These are phyloP conservation scores for Combretum micranthum DNA, from an alignment of 345 rosid genomes.

Conservation along the genomic window DNA sequence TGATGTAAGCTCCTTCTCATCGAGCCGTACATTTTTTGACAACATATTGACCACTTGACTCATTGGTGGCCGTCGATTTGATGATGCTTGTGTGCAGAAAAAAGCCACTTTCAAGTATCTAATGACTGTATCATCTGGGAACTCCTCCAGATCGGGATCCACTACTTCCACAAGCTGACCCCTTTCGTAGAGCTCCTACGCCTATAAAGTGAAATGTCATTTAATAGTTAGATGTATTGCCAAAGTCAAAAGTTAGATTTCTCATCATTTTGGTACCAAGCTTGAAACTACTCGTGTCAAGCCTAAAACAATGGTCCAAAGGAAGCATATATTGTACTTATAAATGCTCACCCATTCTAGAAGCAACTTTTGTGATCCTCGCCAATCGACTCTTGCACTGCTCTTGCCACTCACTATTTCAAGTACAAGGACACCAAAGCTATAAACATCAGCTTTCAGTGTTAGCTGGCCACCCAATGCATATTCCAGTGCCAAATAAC, in stretches of 20 bases:
- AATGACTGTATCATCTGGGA: slow-evolving; percentile 36
- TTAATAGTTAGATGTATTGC: not conserved
- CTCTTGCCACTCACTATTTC: slow-evolving; percentile 59
- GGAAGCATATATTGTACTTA: no score
- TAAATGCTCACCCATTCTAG: slow-evolving; percentile 40
- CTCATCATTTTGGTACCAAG: not conserved
- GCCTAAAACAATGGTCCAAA: no score
- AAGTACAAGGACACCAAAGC: slow-evolving; percentile 58
- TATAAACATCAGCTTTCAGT: slow-evolving; percentile 66
- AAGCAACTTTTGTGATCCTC: slow-evolving; percentile 33
- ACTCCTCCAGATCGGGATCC: slow-evolving; percentile 47
- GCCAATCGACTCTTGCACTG: slow-evolving; percentile 38
- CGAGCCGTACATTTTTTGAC: slow-evolving; percentile 33
- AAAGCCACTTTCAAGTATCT: slow-evolving; percentile 59
- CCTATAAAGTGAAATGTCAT: slow-evolving; percentile 21
- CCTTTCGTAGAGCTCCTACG: slow-evolving; percentile 52
- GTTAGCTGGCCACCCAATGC: slow-evolving; percentile 69
- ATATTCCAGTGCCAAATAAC: slow-evolving; percentile 77
- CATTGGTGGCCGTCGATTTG: slow-evolving; percentile 51
- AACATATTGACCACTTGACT: slow-evolving; percentile 68
- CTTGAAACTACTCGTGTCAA: no score
- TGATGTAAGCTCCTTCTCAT: slow-evolving; percentile 43
- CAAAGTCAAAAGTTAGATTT: not conserved
- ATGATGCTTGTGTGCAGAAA: slow-evolving; percentile 58
- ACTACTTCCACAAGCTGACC: slow-evolving; percentile 43